Evolutionary conservation across 1,284 basidiomycete species (phyloP).

Genomic region (Puccinia novopanici): DNA sequence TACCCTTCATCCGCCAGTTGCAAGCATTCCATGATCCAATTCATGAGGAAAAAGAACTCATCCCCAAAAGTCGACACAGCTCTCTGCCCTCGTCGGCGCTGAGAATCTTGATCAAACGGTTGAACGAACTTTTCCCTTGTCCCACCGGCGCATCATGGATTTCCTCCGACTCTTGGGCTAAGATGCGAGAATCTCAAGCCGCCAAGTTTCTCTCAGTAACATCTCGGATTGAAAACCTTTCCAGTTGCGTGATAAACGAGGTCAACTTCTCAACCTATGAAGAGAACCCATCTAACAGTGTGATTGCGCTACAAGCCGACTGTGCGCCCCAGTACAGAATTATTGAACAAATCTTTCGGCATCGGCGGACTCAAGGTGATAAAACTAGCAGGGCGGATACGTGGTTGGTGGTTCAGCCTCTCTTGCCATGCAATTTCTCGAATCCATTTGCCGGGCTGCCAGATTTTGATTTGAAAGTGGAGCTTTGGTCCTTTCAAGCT

Average conservation of each 20-base stretch:
- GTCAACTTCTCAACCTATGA: slow-evolving; percentile 6
- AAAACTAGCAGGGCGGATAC: neutral
- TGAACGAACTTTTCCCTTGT: slow-evolving; percentile 2
- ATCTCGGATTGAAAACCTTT: slow-evolving; percentile 3
- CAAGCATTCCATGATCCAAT: neutral
- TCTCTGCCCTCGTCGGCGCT: neutral
- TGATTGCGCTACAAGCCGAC: neutral
- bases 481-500: neutral
- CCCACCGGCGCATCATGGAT: neutral
- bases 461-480: neutral
- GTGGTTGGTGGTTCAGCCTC: slow-evolving; percentile 21
- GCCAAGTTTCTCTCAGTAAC: slow-evolving; percentile 10
- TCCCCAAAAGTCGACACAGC: neutral
- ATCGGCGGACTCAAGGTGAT: neutral
- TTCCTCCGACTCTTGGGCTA: neutral
- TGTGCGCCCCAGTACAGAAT: slow-evolving; percentile 20
- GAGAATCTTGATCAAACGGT: neutral
- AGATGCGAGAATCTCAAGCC: neutral
- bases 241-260: neutral
- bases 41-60: neutral
- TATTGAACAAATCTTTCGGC: slow-evolving; percentile 11
- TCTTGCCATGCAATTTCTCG: neutral
- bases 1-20: slow-evolving; percentile 12
- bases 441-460: slow-evolving; percentile 25
- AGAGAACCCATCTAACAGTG: slow-evolving; percentile 23